Evolutionary conservation across 2,329 filamentous ascomycete genomes (phyloP), one percentile per base, ranked within the genome.

Genomic region (Aspergillus melleus): DNA sequence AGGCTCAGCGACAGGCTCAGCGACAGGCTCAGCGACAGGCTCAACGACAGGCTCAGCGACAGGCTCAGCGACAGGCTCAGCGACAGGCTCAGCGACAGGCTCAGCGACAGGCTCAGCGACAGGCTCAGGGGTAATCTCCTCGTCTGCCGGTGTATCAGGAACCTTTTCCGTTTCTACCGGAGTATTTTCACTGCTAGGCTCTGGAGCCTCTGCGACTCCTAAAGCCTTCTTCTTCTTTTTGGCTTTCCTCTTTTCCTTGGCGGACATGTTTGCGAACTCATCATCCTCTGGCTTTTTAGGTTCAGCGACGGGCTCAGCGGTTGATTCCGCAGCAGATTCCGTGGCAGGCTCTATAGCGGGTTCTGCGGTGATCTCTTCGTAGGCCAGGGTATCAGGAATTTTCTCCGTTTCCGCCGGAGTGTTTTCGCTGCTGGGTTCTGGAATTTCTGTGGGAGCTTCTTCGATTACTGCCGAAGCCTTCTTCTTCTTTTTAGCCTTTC

Each of bases 401-500:
- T 49, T 42, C 4, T 49, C 57, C 8, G 26, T 29, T 20, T 62
- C 52, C 2, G 26, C 49, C 10, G 26, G 42, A n/a, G 55, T 29
- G 14, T 52, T 30, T 4, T 55, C 55, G 11, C 16, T 24, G 9
- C 9, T n/a, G 3, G 39, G 4, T 12, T 53, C 58, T 24, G 57
- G 14, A 22, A 22, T 24, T 29, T 20, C 26, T 11, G 53, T n/a
- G 47, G 39, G 14, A 52, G 66, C 65, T 49, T 70, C 59, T 60
- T 69, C 66, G 26, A 52, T 61, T 61, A 64, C 57, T 50, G 66
- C 63, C 29, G 64, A 47, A 2, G 51, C 61, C 46, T 65, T 63
- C 62, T 67, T 69, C 68, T 74, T 69, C 65, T 82, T 82, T 64
- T 82, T 83, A 11, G 72, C 78, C 64, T 81, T 83, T 66, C 80